Evolutionary conservation across 1,284 basidiomycete species (phyloP).

Genomic region (Naganishia sp.): DNA sequence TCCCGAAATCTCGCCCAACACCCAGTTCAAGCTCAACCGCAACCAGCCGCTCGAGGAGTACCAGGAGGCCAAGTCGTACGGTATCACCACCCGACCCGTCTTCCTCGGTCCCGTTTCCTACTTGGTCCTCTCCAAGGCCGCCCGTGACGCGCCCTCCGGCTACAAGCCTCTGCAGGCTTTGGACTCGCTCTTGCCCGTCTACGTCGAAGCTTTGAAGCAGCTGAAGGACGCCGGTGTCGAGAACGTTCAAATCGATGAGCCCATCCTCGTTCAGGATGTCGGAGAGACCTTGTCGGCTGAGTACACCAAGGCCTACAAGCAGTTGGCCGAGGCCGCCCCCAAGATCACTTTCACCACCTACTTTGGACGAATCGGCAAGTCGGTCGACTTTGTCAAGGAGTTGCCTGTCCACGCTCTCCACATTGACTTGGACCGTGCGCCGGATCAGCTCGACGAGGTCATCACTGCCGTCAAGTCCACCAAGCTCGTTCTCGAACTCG

Average conservation of each 20-base stretch:
- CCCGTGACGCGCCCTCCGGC: constrained; percentile 78
- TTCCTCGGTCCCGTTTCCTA: constrained; percentile 95
- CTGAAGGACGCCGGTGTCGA: constrained; percentile 91
- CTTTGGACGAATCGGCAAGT: constrained; percentile 94
- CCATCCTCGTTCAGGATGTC: constrained; percentile 88
- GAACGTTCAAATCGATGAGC: constrained; percentile 97
- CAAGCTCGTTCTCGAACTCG: constrained; percentile 82
- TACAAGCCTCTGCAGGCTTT: constrained; percentile 93
- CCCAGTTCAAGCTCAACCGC: constrained; percentile 91
- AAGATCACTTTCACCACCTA: constrained; percentile 94
- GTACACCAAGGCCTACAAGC: constrained; percentile 78
- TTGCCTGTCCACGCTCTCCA: constrained; percentile 94
- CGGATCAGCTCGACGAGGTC: constrained; percentile 83
- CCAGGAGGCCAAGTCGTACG: constrained; percentile 89
- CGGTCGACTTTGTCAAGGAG: constrained; percentile 85
- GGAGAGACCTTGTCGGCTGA: constrained; percentile 78
- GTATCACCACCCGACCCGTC: constrained; percentile 91
- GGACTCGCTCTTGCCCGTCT: constrained; percentile 85
- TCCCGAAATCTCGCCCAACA: constrained; percentile 88
- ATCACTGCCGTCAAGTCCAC: constrained; percentile 81
- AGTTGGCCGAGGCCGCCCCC: constrained; percentile 78
- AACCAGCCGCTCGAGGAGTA: constrained; percentile 96
- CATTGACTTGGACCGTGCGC: constrained; percentile 93
- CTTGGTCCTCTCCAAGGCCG: constrained; percentile 88
- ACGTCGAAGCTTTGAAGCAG: constrained; percentile 86